phyloP scores from a whole-genome alignment of 164 flowering plant species.

The Vitis amurensis region DNA sequence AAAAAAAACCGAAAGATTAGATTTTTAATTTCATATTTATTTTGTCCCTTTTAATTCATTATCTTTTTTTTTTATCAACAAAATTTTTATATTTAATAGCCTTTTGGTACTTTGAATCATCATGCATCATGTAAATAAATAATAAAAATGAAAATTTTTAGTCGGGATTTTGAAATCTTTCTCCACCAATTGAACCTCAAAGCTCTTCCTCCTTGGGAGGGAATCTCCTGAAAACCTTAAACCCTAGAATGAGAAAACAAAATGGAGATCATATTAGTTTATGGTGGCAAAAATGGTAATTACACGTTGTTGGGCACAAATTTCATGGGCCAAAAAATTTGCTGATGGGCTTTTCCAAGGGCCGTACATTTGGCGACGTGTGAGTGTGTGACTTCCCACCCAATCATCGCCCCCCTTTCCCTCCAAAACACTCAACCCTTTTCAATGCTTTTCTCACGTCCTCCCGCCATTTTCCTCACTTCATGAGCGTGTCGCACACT shows the following conservation, averaged over 20 bases:
- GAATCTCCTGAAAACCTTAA: slow-evolving; percentile 12
- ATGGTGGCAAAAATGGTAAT: background rate
- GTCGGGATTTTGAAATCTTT: too few species aligned
- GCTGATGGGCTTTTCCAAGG: background rate
- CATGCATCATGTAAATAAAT: too few species aligned
- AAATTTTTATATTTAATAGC: too few species aligned
- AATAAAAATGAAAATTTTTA: too few species aligned
- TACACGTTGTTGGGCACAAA: background rate
- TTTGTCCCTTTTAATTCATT: too few species aligned
- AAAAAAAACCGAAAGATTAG: too few species aligned
- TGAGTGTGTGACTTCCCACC: slow-evolving; percentile 2
- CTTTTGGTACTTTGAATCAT: too few species aligned
- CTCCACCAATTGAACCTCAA: background rate
- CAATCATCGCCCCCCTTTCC: slow-evolving; percentile 7
- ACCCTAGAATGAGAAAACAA: too few species aligned
- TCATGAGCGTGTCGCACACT: too few species aligned
- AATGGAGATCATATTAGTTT: too few species aligned
- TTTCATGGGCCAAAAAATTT: background rate
- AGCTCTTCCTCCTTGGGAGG: background rate
- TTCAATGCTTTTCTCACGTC: slow-evolving; percentile 5
- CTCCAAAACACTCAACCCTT: background rate
- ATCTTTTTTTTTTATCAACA: too few species aligned
- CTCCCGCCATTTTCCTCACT: slow-evolving; percentile 9
- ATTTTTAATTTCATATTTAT: too few species aligned
- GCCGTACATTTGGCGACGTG: slow-evolving; percentile 18